Evolutionary conservation across 2,329 filamentous ascomycete genomes (phyloP).

Genomic region (Pseudohalonectria lignicola): DNA sequence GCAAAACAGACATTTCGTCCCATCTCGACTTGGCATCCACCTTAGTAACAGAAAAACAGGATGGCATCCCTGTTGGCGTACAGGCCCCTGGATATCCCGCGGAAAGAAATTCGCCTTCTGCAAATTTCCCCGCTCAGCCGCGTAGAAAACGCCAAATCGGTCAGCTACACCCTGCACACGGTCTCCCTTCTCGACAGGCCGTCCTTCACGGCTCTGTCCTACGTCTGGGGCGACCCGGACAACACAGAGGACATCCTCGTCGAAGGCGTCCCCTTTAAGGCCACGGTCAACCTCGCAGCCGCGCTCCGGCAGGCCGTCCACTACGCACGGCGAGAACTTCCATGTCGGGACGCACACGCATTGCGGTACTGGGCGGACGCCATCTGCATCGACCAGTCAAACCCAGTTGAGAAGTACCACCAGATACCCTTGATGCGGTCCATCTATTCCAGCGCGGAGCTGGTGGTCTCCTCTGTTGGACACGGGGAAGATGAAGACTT

Average conservation of each 20-base stretch:
- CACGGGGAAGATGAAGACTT: not conserved
- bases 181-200: not conserved
- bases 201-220: not conserved
- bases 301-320: not conserved
- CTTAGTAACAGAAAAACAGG: too few relatives aligned
- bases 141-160: not conserved
- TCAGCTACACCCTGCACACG: not conserved
- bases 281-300: not conserved
- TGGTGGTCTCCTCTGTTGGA: not conserved
- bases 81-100: not conserved
- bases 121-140: too few relatives aligned
- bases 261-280: not conserved
- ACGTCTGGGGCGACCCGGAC: not conserved
- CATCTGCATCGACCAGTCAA: constrained; percentile 5
- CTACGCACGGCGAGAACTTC: not conserved
- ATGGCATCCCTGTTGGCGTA: not conserved
- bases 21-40: too few relatives aligned
- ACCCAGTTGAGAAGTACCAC: constrained; percentile 1
- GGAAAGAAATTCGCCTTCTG: not conserved
- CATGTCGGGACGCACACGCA: not conserved
- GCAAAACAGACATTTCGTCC: too few relatives aligned
- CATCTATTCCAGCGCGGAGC: constrained; percentile 1
- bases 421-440: constrained; percentile 5
- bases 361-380: constrained; percentile 4
- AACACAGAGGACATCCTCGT: not conserved